Percentiles rank a stretch among this genome's conserved stretches.
Evolutionary conservation across 192 early-diverging fungal species (phyloP).

Genomic region (Rhizoclosmatium sp.): DNA sequence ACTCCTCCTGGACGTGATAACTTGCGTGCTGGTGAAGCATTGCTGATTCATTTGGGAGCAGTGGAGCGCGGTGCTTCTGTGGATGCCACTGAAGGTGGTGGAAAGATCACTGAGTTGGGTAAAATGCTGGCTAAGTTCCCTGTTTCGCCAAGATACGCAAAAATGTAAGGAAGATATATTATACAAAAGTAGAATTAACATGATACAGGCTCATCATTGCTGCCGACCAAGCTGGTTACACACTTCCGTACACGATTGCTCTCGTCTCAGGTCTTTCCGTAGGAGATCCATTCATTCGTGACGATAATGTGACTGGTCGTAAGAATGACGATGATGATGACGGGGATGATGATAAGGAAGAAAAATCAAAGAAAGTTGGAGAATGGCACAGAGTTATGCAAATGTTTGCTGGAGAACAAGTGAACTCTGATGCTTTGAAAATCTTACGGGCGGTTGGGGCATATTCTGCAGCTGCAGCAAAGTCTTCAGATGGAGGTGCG

Average conservation of each 20-base stretch:
- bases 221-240: constrained; percentile 80
- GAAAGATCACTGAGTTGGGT: constrained; percentile 87
- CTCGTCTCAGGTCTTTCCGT: constrained; percentile 92
- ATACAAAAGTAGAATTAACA: constrained; percentile 33
- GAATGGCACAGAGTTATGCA: constrained; percentile 79
- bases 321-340: constrained; percentile 49
- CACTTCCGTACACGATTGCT: constrained; percentile 85
- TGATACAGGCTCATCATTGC: constrained; percentile 77
- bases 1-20: constrained; percentile 84
- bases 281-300: constrained; percentile 88
- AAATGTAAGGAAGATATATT: constrained; percentile 66
- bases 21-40: constrained; percentile 79
- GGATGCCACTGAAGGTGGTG: constrained; percentile 61
- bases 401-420: constrained; percentile 77
- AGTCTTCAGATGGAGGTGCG: constrained; percentile 67
- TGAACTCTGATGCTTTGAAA: constrained; percentile 86
- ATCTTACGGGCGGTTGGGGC: constrained; percentile 90
- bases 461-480: constrained; percentile 58
- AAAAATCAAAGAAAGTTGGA: constrained; percentile 67
- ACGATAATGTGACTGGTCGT: constrained; percentile 55
- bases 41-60: constrained; percentile 83
- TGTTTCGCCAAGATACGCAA: constrained; percentile 87
- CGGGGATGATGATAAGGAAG: constrained; percentile 65
- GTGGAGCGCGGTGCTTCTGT: constrained; percentile 52
- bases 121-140: constrained; percentile 91